Evolutionary conservation across 176 grass and related monocot genomes (phyloP).

Genomic region (Musa troglodytarum): DNA sequence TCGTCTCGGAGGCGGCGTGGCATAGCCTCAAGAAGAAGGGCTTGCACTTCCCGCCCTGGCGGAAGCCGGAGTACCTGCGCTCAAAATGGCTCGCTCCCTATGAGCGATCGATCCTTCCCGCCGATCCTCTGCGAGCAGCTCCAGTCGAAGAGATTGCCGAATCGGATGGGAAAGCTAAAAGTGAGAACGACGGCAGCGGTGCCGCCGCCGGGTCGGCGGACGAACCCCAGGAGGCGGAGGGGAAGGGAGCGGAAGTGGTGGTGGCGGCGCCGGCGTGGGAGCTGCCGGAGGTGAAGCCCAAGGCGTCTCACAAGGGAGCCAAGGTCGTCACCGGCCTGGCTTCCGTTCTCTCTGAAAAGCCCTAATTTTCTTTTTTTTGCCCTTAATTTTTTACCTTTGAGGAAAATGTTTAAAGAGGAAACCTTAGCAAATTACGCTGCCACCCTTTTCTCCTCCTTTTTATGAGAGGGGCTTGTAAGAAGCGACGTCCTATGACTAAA

Average conservation of each 20-base stretch:
- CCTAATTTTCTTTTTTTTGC: slow-evolving; percentile 11
- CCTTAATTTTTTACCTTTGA: no score
- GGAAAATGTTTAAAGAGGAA: background rate
- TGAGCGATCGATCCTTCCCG: slow-evolving; percentile 22
- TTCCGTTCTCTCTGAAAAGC: slow-evolving; percentile 20
- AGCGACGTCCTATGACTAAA: background rate
- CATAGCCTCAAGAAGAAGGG: slow-evolving; percentile 74
- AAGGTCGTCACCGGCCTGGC: slow-evolving; percentile 38
- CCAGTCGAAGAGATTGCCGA: background rate
- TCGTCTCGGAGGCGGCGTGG: slow-evolving; percentile 44
- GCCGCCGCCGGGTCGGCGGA: background rate
- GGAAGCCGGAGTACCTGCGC: slow-evolving; percentile 82
- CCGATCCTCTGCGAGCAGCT: background rate
- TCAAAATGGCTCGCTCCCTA: slow-evolving; percentile 77
- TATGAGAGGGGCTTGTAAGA: background rate
- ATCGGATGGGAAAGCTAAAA: background rate
- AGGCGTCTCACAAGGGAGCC: slow-evolving; percentile 16
- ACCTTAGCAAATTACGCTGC: background rate
- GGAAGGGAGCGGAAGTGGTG: background rate
- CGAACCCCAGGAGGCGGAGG: background rate
- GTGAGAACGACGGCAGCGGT: background rate
- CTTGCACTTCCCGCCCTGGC: slow-evolving; percentile 66
- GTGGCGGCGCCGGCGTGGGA: slow-evolving; percentile 24
- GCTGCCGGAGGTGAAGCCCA: slow-evolving; percentile 50
- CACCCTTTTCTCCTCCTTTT: background rate